Conservation (phyloP, 805 yeast genomes). For the Lachancea sp. region DNA sequence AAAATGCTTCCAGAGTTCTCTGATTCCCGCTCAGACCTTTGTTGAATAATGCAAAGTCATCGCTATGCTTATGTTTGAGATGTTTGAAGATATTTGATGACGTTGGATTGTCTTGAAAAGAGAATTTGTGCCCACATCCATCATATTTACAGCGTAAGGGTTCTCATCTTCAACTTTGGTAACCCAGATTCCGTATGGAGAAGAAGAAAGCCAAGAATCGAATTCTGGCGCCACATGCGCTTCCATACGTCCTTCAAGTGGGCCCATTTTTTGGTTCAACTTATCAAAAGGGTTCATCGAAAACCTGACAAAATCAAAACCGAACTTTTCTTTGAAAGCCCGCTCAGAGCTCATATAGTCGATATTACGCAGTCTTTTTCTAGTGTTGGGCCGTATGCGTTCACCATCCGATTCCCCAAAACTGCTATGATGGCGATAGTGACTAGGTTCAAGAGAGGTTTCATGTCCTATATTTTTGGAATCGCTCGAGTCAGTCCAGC, state of each 20-base stretch:
- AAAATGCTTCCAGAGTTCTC: background rate
- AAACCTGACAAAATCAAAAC: background rate
- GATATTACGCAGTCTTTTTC: background rate
- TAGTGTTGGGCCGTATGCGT: background rate
- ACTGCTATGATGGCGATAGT: background rate
- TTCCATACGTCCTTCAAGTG: slow-evolving; percentile 1
- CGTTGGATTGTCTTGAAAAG: slow-evolving; percentile 10
- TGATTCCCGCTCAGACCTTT: background rate
- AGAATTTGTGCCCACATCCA: slow-evolving; percentile 9
- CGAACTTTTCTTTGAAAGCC: background rate
- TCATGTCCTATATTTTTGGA: background rate
- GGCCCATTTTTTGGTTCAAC: slow-evolving; percentile 3
- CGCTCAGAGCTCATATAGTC: background rate
- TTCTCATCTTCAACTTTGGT: slow-evolving; percentile 9
- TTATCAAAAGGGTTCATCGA: slow-evolving; percentile 1
- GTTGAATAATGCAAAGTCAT: slow-evolving; percentile 10
- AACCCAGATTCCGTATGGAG: slow-evolving; percentile 14
- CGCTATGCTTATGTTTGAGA: slow-evolving; percentile 8
- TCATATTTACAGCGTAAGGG: slow-evolving; percentile 12
- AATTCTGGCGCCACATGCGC: slow-evolving; percentile 4
- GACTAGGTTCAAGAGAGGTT: background rate
- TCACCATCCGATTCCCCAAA: background rate
- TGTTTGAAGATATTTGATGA: slow-evolving; percentile 10
- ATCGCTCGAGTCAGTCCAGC: background rate
- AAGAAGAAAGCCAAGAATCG: slow-evolving; percentile 10